phyloP scores from a whole-genome alignment of 2,329 filamentous ascomycete genomes.

The Colletotrichum endophyticum region DNA sequence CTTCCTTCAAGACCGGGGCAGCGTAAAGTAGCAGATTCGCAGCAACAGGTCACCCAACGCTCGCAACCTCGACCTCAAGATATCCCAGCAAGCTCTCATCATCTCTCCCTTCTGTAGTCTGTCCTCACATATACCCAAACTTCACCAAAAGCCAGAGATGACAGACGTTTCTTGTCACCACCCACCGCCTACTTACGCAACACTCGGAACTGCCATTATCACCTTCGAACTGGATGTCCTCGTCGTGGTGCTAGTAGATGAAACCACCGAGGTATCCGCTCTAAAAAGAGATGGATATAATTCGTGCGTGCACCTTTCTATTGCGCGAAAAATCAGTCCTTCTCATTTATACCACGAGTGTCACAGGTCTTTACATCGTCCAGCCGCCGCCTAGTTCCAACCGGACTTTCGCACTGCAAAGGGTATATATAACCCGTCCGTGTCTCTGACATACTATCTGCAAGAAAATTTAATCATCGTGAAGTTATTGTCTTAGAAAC shows the following conservation, averaged over 20 bases:
- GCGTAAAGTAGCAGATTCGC: background rate
- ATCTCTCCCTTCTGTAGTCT: background rate
- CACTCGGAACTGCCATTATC: too few species aligned
- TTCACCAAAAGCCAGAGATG: background rate
- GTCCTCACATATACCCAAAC: background rate
- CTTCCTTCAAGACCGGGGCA: background rate
- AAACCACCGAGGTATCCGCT: too few species aligned
- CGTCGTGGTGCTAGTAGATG: too few species aligned
- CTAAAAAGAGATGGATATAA: fast-evolving
- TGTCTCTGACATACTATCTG: background rate
- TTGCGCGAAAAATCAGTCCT: background rate
- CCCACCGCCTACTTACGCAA: background rate
- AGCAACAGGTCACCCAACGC: background rate
- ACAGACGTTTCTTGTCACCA: background rate
- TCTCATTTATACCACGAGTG: background rate
- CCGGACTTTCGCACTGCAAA: background rate
- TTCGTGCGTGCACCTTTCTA: background rate
- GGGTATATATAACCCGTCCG: background rate
- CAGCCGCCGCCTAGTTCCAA: background rate
- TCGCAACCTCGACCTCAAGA: too few species aligned
- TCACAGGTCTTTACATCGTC: background rate
- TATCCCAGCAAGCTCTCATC: background rate
- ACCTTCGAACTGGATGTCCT: fast-evolving
- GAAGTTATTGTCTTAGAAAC: background rate
- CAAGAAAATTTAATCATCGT: fast-evolving